Conservation (phyloP, 371 early-diverging fungal genomes). For the Mortierella sp. region DNA sequence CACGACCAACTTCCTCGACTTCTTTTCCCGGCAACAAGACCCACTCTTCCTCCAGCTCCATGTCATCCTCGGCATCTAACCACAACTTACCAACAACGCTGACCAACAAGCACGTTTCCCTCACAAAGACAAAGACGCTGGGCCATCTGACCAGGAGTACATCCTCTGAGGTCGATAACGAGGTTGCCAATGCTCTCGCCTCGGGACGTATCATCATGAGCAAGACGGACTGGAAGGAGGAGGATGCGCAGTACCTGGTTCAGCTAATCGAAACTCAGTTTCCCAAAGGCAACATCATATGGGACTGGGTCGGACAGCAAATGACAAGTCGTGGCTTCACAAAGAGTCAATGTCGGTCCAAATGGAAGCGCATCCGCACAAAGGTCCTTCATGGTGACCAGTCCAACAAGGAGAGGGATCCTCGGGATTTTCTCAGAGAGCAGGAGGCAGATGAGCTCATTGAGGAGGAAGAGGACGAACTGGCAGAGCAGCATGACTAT, state of each 20-base stretch:
- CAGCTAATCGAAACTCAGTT: slow-evolving; percentile 47
- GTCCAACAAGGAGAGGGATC: slow-evolving; percentile 24
- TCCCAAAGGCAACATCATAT: slow-evolving; percentile 52
- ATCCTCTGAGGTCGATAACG: slow-evolving; percentile 50
- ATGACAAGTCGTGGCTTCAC: slow-evolving; percentile 44
- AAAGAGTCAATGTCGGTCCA: slow-evolving; percentile 51
- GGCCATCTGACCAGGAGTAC: slow-evolving; percentile 49
- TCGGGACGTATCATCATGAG: slow-evolving; percentile 54
- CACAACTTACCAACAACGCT: slow-evolving; percentile 12
- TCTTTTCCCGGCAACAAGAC: slow-evolving; percentile 11
- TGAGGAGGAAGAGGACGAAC: slow-evolving; percentile 39
- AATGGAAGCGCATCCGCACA: slow-evolving; percentile 51
- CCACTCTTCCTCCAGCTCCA: slow-evolving; percentile 42
- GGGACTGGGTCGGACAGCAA: slow-evolving; percentile 55
- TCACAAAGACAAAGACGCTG: slow-evolving; percentile 39
- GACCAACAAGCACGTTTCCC: slow-evolving; percentile 28
- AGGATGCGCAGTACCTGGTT: slow-evolving; percentile 43
- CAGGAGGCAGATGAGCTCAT: slow-evolving; percentile 43
- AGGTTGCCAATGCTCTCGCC: slow-evolving; percentile 46
- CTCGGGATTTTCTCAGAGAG: slow-evolving; percentile 7
- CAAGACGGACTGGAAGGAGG: slow-evolving; percentile 54
- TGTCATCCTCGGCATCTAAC: slow-evolving; percentile 23
- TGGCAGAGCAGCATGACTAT: slow-evolving; percentile 2
- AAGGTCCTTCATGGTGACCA: slow-evolving; percentile 44
- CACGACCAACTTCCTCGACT: too few relatives aligned